Base-by-base conservation (phyloP, 352 stramenopile genomes). In the Phytophthora boehmeriae region DNA sequence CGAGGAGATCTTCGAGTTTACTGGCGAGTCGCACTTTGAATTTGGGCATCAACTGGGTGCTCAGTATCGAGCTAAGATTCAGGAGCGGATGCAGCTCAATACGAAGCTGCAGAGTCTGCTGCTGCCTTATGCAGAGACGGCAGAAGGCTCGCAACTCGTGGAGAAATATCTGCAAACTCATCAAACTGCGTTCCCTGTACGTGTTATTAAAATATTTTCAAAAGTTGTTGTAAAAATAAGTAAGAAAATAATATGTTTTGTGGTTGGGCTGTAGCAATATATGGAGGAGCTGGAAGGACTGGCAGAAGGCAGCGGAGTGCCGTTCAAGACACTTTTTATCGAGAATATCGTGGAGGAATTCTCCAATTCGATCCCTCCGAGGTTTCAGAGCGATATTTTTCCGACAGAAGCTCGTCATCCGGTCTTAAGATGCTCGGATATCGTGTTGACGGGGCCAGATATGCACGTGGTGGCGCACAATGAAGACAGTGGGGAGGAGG, bases 281-380 rank as follows among this genome's bases (percentile, higher is more conserved):
- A 54, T 92, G 23, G 73, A 89, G 43, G 83, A 92, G 50, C 55
- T 92, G 17, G 70, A 80, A 27, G 80, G 83, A 5, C 66, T 92
- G 5, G 75, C 83, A 4, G 62, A 87, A 38, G 83, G 80, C 49
- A 90, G 80, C 35, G 68, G 47, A 6, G 47, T 89, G 9, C 51
- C 75, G 5, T 92, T 92, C 27, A 71, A 83, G 66, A 87, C 71
- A 8, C 58, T 92, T 30, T 92, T 92, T 49, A 62, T 90, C 38
- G 65, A 85, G 59, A 92, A 92, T 65, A 61, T 92, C n/a, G 69
- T 86, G 19, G 83, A 92, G 47, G 81, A 92, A 49, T 92, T 85
- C 22, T 77, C 83, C 17, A 78, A 86, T 39, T 78, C 77, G 5
- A 82, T 90, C 35, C 78, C 73, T 0, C 32, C 56, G 28, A 63